Conservation (phyloP, 441 rosid species). For the Theobroma grandiflorum region DNA sequence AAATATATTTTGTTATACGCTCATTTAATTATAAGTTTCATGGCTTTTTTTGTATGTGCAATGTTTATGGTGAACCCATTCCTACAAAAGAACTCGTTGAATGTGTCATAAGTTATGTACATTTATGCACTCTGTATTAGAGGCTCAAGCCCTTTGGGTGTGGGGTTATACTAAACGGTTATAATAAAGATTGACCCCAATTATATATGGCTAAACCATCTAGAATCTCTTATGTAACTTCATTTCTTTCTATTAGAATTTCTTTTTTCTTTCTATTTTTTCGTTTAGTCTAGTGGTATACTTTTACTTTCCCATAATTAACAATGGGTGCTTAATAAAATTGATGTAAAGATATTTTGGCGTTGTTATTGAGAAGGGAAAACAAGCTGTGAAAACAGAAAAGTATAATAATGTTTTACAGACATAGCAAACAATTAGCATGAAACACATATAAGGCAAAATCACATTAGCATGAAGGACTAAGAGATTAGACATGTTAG, state of each 20-base stretch:
- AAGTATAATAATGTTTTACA: too few relatives aligned
- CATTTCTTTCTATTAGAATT: neutral
- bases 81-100: constrained; percentile 96
- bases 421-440: too few relatives aligned
- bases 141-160: constrained; percentile 99
- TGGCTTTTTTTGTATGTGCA: constrained; percentile 34
- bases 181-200: constrained; percentile 96
- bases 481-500: too few relatives aligned
- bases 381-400: constrained; percentile 98
- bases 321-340: constrained; percentile 10
- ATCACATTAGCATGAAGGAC: too few relatives aligned
- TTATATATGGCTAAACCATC: constrained; percentile 93
- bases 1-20: neutral
- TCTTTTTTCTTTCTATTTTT: neutral
- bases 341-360: constrained; percentile 81
- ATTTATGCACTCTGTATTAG: constrained; percentile 95
- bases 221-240: constrained; percentile 90
- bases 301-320: neutral
- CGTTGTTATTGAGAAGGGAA: constrained; percentile 96
- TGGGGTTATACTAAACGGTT: constrained; percentile 96
- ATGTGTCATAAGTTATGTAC: constrained; percentile 97
- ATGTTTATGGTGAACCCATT: constrained; percentile 87
- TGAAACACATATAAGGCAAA: too few relatives aligned
- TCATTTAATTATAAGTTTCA: neutral
- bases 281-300: neutral